Evolutionary conservation across 2,329 filamentous ascomycete genomes (phyloP), one percentile per base, ranked within the genome.

Genomic region (Fusarium sp.): DNA sequence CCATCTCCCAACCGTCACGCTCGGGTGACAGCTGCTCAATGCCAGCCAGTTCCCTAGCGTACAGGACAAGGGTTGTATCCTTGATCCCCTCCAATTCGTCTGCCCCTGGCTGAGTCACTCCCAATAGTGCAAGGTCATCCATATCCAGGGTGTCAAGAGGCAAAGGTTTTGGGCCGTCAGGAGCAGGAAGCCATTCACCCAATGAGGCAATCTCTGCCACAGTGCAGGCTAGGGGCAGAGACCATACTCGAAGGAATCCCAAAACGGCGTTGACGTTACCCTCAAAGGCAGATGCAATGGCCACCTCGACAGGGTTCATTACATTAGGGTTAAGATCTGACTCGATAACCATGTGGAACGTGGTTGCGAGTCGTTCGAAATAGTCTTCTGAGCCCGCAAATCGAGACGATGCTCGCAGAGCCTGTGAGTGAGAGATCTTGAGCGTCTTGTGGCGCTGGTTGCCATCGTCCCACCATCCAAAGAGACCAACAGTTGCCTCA

Each of bases 401-500:
- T 67, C 89, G 85, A 18, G 79, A 69, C 5, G 79, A 79, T 20
- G 84, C 79, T 42, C 73, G 76, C 40, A 87, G 70, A 35, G 79
- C 78, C 71, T 83, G 82, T n/a, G 83, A 81, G 34, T 84, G 83
- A 14, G 85, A 84, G 38, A 85, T 77, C 66, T 82, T 80, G 22
- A 83, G 79, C 58, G 79, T 83, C 76, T 84, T 85, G 68, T 82
- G 83, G 59, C 82, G 86, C 72, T 80, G 81, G 69, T 91, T 89
- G n/a, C 90, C 89, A 70, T 96, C 94, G 79, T 97, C 93, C 95
- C 95, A 98, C 96, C 96, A 98, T 7, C 93, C 92, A 35, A 95
- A 92, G 59, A 98, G 85, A 2, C 92, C 93, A 69, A 98, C 84
- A 0, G 92, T 93, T 0, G 94, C 95, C 84, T 98, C 96, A 61